Evolutionary conservation across 768 basidiomycete species (phyloP).

Genomic region (Suillus hirtellus): DNA sequence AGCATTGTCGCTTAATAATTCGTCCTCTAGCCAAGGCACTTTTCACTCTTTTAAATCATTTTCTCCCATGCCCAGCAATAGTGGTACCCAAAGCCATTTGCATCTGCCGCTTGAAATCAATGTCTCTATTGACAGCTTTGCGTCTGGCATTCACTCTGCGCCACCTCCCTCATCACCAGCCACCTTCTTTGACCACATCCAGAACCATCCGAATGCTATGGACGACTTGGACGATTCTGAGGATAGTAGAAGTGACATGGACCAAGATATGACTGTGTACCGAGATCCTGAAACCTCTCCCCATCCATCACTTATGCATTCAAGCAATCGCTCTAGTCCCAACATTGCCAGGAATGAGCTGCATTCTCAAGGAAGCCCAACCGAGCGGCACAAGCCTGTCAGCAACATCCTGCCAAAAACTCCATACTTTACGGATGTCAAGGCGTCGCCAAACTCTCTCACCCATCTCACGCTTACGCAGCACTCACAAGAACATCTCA

Average conservation of each 20-base stretch:
- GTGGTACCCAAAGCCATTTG: conserved; percentile 6
- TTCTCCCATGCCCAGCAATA: conserved; percentile 25
- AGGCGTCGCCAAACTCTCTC: conserved; percentile 33
- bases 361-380: conserved; percentile 33
- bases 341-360: conserved; percentile 51
- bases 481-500: conserved; percentile 44
- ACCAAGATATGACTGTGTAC: conserved; percentile 36
- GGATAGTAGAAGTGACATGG: conserved; percentile 41
- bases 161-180: conserved; percentile 66
- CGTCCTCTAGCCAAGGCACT: conserved; percentile 32
- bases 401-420: conserved; percentile 46
- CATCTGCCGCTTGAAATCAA: conserved; percentile 39
- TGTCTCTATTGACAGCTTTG: conserved; percentile 45
- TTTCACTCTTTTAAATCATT: conserved; percentile 32
- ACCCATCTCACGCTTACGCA: conserved; percentile 35
- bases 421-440: conserved; percentile 50
- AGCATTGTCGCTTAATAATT: conserved; percentile 20
- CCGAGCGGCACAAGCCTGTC: conserved; percentile 50
- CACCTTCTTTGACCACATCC: conserved; percentile 76
- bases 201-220: conserved; percentile 69
- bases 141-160: conserved; percentile 54
- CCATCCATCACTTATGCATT: conserved; percentile 54
- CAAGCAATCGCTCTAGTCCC: conserved; percentile 72
- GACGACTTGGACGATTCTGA: conserved; percentile 68
- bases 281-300: conserved; percentile 18